Evolutionary conservation across 139 green algal genomes (phyloP), one percentile per base, ranked within the genome.

Genomic region (Chlorella sorokiniana): DNA sequence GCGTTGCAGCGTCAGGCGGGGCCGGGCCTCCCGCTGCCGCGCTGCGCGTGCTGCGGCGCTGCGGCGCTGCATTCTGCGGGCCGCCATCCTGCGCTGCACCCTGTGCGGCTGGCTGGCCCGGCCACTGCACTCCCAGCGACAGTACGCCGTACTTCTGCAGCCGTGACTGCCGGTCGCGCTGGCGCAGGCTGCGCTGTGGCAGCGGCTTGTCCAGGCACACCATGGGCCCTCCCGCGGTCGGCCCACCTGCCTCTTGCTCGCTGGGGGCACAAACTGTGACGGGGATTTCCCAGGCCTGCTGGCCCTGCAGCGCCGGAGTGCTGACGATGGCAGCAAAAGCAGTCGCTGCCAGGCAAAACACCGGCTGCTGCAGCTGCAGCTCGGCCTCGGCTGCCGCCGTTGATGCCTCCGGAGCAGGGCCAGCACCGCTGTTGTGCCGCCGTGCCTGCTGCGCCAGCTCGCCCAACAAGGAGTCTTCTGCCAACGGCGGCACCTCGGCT

Each of bases 71-170:
- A 22, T 78, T 45, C 71, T 65, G 69, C 44, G n/a, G n/a, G n/a
- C n/a, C n/a, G n/a, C n/a, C n/a, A n/a, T n/a, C n/a, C 42, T 11
- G n/a, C 29, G 44, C 45, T 64, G 70, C 70, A 40, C 3, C 40
- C 25, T 29, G n/a, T 62, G 70, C 44, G 44, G 45, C 70, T 77
- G 37, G 48, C 35, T 51, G 48, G n/a, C n/a, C n/a, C n/a, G n/a
- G n/a, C 38, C n/a, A 44, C 31, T 68, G 64, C 48, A 76, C 16
- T 6, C 40, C 75, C 14, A 64, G 1, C 18, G 82, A 81, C 10
- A 88, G 72, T 33, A 88, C 62, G 2, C 73, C 84, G 61, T 88
- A 88, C 62, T 87, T 88, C 35, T 89, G 83, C 44, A 89, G 54
- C 16, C 85, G 74, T 41, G 62, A 45, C 65, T 89, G 85, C 59